Evolutionary conservation across 768 basidiomycete species (phyloP).

Genomic region (Mycena sanguinolenta): DNA sequence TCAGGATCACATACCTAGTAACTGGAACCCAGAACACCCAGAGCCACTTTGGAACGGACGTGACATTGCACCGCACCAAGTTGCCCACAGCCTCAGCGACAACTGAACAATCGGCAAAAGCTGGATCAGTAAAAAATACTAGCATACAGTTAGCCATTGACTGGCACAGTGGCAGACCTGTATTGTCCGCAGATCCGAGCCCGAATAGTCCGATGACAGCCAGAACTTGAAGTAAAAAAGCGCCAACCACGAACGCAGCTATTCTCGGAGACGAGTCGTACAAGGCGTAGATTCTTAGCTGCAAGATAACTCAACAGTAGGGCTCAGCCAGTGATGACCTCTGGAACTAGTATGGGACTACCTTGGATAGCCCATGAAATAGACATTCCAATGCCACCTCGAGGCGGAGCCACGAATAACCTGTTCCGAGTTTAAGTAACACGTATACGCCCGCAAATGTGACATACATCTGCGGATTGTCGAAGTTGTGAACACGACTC

Average conservation of each 20-base stretch:
- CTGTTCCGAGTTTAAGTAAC: slow-evolving; percentile 18
- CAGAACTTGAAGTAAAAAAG: slow-evolving; percentile 27
- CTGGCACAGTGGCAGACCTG: too few species aligned
- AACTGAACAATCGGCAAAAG: background rate
- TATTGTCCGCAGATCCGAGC: background rate
- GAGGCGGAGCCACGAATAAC: slow-evolving; percentile 23
- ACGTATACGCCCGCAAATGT: too few species aligned
- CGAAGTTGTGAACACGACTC: background rate
- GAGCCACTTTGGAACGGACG: slow-evolving; percentile 23
- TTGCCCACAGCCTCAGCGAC: slow-evolving; percentile 21
- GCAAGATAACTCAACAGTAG: slow-evolving; percentile 34
- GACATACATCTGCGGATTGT: slow-evolving; percentile 3
- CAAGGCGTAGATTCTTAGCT: slow-evolving; percentile 37
- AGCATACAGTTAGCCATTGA: background rate
- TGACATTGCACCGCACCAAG: slow-evolving; percentile 18
- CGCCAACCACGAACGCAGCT: slow-evolving; percentile 13
- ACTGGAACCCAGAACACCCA: slow-evolving; percentile 22
- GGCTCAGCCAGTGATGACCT: background rate
- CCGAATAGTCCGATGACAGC: slow-evolving; percentile 25
- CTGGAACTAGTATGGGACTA: background rate
- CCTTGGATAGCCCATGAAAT: slow-evolving; percentile 24
- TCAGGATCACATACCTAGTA: background rate
- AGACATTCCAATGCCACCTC: slow-evolving; percentile 28
- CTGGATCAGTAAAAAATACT: background rate
- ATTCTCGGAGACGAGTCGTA: slow-evolving; percentile 33